A percentile compares a stretch with the other conserved stretches of the same genome.
Evolutionary conservation across 306 rosid species (phyloP).

Genomic region (Dalbergia cultrata): DNA sequence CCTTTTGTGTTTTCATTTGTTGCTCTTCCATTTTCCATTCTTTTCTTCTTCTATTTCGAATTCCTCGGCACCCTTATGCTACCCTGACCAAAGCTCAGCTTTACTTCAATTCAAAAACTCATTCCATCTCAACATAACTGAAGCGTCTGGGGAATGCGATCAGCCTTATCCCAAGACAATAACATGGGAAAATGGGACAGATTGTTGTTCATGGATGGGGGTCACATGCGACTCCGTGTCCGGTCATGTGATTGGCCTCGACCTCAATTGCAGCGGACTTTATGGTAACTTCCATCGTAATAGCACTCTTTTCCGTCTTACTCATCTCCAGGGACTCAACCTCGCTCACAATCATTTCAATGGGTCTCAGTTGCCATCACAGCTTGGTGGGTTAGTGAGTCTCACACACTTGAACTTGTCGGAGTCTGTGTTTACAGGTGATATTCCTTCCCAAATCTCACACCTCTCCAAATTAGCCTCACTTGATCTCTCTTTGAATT

Average conservation of each 20-base stretch:
- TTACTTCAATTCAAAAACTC: conserved; percentile 39
- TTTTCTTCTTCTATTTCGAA: background rate
- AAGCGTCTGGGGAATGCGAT: too few species aligned
- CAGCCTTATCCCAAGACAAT: background rate
- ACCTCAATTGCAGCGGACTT: conserved; percentile 13
- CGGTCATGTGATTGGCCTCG: conserved; percentile 37
- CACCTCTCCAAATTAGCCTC: conserved; percentile 23
- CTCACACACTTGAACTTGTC: conserved; percentile 27
- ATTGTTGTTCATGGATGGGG: conserved; percentile 46
- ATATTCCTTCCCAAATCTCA: conserved; percentile 16
- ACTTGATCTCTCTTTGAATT: conserved; percentile 6
- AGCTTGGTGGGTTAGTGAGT: background rate
- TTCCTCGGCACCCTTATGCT: background rate
- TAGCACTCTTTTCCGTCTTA: background rate
- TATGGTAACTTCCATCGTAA: conserved; percentile 10
- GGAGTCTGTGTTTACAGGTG: background rate
- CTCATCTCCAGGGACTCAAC: conserved; percentile 36
- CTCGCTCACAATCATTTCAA: background rate
- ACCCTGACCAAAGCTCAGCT: conserved; percentile 1
- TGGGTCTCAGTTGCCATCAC: background rate
- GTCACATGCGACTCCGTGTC: conserved; percentile 2
- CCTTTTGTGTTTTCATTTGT: background rate
- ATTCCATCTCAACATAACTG: background rate
- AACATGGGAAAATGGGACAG: conserved; percentile 31
- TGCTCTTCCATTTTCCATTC: background rate